Evolutionary conservation across 2,329 filamentous ascomycete genomes (phyloP), one percentile per base, ranked within the genome.

Genomic region (Trichoderma breve): DNA sequence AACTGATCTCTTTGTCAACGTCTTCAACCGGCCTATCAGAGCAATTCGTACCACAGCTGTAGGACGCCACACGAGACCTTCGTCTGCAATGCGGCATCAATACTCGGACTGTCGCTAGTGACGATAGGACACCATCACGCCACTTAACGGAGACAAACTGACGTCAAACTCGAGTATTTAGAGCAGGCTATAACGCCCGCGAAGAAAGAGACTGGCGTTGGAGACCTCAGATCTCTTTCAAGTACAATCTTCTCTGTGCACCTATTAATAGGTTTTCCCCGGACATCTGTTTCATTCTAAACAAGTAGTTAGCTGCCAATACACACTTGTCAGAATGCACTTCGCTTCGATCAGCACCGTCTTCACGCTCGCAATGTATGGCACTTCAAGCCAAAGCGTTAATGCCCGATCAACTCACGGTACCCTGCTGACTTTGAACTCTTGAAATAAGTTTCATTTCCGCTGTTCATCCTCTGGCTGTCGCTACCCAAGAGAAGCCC

Each of bases 281-380:
- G 9, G 5, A 36, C 24, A 43, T 15, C 14, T 62, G 8, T n/a
- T 55, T 18, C 32, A 24, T 8, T 5, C 9, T 21, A 24, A 24
- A 14, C 24, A 26, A 8, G 63, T 34, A 55, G 15, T 11, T 18
- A 15, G 30, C 28, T n/a, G 18, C n/a, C 21, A 61, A 6, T 0
- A 18, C 36, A 12, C 14, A 21, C 24, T 43, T n/a, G 24, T 18
- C 26, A 70, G 9, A 21, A 72, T 72, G 71, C 58, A 6, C 24
- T 26, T 61, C 24, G 28, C 47, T 30, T 55, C 5, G 32, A 39
- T 28, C 18, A 26, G 26, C 30, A 30, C 26, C 26, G 7, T 58
- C 34, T 12, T 60, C 39, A 21, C 28, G 11, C 47, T 72, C 30
- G 43, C 43, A 39, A 21, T 14, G 71, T 72, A 72, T 32, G 65